Conservation (phyloP, 441 rosid species). For the Biscutella auriculata region DNA sequence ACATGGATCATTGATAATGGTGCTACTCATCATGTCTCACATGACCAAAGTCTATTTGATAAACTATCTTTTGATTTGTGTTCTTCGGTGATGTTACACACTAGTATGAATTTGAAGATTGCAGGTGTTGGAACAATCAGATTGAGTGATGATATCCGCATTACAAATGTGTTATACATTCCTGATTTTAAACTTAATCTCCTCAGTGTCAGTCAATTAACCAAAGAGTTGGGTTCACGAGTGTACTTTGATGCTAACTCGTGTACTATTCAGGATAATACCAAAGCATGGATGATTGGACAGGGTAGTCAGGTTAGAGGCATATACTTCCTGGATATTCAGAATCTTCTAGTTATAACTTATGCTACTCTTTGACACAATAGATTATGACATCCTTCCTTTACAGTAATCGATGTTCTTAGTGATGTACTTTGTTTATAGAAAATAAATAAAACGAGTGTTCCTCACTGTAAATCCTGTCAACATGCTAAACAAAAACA, state of each 20-base stretch:
- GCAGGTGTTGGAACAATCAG: neutral
- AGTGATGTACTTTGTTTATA: too few relatives aligned
- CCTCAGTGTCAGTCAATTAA: neutral
- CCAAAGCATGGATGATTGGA: neutral
- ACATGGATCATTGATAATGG: neutral
- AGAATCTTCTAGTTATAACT: neutral
- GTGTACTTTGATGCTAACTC: neutral
- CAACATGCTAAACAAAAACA: too few relatives aligned
- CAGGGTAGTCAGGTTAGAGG: neutral
- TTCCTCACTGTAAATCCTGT: too few relatives aligned
- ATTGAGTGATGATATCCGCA: rapidly evolving
- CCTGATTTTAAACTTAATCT: neutral
- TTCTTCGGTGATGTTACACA: neutral
- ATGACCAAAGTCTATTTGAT: neutral
- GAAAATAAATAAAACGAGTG: too few relatives aligned
- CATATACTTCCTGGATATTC: too few relatives aligned
- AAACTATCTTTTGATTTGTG: neutral
- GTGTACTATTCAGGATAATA: neutral
- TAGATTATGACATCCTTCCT: neutral
- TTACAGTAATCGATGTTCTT: neutral
- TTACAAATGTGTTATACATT: neutral
- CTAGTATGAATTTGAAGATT: neutral
- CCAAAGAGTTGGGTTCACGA: too few relatives aligned
- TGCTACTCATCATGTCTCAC: neutral
- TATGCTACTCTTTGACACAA: neutral